Conservation (phyloP, 2,329 filamentous ascomycete genomes). For the Fusarium sp. region DNA sequence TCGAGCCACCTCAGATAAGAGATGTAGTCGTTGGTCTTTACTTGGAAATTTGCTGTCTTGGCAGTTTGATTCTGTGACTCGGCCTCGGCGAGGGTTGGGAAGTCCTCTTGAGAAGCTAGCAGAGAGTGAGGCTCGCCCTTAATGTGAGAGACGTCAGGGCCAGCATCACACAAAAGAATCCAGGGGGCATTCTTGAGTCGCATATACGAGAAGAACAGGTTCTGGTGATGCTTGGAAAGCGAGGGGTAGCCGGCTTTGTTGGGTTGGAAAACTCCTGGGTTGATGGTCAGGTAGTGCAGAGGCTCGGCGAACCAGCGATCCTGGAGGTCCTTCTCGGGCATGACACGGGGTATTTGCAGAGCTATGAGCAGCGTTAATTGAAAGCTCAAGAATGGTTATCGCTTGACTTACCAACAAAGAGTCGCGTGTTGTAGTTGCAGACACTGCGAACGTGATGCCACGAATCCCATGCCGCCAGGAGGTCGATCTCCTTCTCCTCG, state of each 20-base stretch:
- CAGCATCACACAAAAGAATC: slow-evolving; percentile 69
- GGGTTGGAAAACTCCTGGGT: slow-evolving; percentile 61
- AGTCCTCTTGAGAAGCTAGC: slow-evolving; percentile 59
- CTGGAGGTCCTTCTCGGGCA: slow-evolving; percentile 68
- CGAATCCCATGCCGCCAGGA: slow-evolving; percentile 87
- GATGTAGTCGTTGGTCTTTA: slow-evolving; percentile 58
- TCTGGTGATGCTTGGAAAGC: slow-evolving; percentile 68
- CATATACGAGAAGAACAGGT: slow-evolving; percentile 68
- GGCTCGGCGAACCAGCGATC: slow-evolving; percentile 75
- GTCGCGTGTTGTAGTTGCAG: slow-evolving; percentile 82
- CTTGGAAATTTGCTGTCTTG: slow-evolving; percentile 40
- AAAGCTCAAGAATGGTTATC: background rate
- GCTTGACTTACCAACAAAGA: slow-evolving; percentile 78
- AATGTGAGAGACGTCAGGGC: slow-evolving; percentile 54
- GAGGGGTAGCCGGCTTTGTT: slow-evolving; percentile 69
- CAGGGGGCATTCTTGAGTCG: slow-evolving; percentile 68
- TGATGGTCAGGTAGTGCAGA: slow-evolving; percentile 66
- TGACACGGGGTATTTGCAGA: slow-evolving; percentile 63
- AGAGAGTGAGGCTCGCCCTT: slow-evolving; percentile 37
- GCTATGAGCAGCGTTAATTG: slow-evolving; percentile 49
- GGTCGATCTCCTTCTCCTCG: slow-evolving; percentile 62
- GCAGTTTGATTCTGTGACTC: slow-evolving; percentile 46
- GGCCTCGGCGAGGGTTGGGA: slow-evolving; percentile 76
- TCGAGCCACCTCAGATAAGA: slow-evolving; percentile 87
- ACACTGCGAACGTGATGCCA: slow-evolving; percentile 88